Evolutionary conservation across 225 moss, liverwort and hornwort species (phyloP).

Genomic region (Lunularia cruciata): DNA sequence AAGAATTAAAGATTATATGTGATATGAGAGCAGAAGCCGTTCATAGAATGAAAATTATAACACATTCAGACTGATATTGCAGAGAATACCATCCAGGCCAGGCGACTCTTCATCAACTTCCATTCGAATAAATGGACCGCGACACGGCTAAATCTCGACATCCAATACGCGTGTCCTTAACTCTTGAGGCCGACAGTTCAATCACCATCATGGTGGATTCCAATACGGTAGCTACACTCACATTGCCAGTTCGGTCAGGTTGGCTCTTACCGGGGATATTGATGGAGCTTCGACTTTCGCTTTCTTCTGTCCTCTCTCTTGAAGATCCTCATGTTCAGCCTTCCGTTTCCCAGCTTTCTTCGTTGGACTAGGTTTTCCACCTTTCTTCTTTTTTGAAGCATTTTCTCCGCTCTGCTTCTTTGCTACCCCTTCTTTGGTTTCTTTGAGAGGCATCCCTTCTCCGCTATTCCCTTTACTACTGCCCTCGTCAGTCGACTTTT

Average conservation of each 20-base stretch:
- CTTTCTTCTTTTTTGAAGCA: neutral
- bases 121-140: too few species aligned
- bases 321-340: neutral
- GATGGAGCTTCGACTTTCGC: neutral
- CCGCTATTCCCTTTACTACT: neutral
- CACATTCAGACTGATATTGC: too few species aligned
- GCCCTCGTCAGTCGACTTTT: neutral
- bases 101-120: neutral
- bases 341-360: slow-evolving; percentile 6
- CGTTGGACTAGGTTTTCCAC: neutral
- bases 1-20: too few species aligned
- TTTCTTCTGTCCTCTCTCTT: slow-evolving; percentile 4
- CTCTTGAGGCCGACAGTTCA: too few species aligned
- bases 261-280: neutral
- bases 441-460: too few species aligned
- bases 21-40: too few species aligned
- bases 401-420: slow-evolving; percentile 6
- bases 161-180: too few species aligned
- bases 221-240: neutral
- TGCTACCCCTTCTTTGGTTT: too few species aligned
- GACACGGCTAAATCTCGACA: neutral
- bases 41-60: too few species aligned
- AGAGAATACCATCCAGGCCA: neutral
- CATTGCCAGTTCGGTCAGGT: neutral
- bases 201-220: too few species aligned